These are phyloP conservation scores for Leishmania braziliensis DNA, from an alignment of 208 protist genomes.

Conservation along the genomic window DNA sequence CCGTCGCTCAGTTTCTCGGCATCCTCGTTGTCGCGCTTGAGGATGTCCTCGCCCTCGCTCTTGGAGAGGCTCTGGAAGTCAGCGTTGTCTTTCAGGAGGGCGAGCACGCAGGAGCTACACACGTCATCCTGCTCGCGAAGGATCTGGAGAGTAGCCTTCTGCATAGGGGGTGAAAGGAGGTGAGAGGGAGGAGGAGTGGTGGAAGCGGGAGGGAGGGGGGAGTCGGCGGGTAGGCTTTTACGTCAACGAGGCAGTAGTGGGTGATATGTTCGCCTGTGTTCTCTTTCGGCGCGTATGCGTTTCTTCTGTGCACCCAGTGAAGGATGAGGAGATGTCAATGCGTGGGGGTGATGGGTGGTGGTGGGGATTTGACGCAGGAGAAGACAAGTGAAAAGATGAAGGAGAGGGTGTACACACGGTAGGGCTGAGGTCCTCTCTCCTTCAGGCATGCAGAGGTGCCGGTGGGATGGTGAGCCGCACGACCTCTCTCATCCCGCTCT, in stretches of 20 bases:
- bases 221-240: neutral
- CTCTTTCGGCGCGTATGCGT: too few species aligned
- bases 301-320: neutral
- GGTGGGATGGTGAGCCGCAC: neutral
- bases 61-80: slow-evolving; percentile 61
- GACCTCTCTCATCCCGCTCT: neutral
- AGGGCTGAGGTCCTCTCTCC: neutral
- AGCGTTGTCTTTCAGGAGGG: slow-evolving; percentile 43
- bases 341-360: too few species aligned
- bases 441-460: neutral
- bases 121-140: slow-evolving; percentile 85
- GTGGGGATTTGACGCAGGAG: too few species aligned
- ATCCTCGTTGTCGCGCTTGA: slow-evolving; percentile 86
- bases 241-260: neutral
- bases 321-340: neutral
- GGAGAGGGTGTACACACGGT: neutral
- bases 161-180: slow-evolving; percentile 11
- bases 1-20: slow-evolving; percentile 86
- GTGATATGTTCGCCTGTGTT: neutral
- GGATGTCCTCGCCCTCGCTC: slow-evolving; percentile 74
- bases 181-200: neutral
- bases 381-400: neutral
- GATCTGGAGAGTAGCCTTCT: slow-evolving; percentile 43
- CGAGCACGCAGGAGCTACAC: slow-evolving; percentile 72
- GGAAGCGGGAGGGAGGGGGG: neutral